Evolutionary conservation across 2,329 filamentous ascomycete species (phyloP).

Genomic region (Fusarium sp.): DNA sequence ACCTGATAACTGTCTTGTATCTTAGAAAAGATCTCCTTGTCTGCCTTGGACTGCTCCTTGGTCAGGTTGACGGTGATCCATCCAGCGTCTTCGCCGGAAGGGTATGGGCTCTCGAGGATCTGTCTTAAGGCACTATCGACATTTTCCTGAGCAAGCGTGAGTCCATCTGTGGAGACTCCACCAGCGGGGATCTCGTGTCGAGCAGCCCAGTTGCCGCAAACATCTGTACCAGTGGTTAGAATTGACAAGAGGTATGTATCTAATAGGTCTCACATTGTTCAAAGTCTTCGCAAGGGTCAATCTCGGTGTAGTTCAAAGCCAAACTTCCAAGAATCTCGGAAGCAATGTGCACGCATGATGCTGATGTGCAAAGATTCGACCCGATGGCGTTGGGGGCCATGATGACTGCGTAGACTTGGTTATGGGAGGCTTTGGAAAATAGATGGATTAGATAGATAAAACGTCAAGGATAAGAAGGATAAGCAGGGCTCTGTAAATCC

Average conservation of each 20-base stretch:
- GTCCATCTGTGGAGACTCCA: conserved; percentile 48
- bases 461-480: neutral
- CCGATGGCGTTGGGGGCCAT: neutral
- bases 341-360: conserved; percentile 45
- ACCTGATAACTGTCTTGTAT: neutral
- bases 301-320: conserved; percentile 59
- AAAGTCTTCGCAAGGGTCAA: conserved; percentile 76
- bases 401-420: neutral
- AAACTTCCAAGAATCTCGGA: conserved; percentile 43
- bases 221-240: conserved; percentile 34
- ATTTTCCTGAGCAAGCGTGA: neutral
- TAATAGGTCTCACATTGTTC: conserved; percentile 55
- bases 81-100: neutral
- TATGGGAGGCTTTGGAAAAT: no score
- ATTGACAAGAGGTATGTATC: accelerated
- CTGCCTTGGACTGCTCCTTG: conserved; percentile 53
- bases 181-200: conserved; percentile 72
- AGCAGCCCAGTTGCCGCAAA: conserved; percentile 69
- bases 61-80: conserved; percentile 61
- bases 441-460: no score
- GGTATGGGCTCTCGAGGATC: conserved; percentile 1
- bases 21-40: conserved; percentile 7
- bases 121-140: conserved; percentile 30
- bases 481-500: accelerated
- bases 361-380: conserved; percentile 29